A percentile compares a stretch with the other conserved stretches of the same genome.
Conservation (phyloP, 2,329 filamentous ascomycete genomes). For the Albifimbria verrucaria region DNA sequence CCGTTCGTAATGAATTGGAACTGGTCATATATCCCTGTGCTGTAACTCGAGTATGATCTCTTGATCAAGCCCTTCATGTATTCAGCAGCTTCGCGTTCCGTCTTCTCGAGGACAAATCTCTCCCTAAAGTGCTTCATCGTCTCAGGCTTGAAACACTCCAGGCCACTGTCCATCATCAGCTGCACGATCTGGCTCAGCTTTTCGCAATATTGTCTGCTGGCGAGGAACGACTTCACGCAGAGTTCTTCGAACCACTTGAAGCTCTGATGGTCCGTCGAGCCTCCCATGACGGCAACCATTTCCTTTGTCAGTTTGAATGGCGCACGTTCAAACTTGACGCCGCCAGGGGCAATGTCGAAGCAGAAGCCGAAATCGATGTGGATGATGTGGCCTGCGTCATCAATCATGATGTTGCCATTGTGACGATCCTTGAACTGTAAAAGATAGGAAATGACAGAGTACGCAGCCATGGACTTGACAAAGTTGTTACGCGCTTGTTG, state of each 20-base stretch:
- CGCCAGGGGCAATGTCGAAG: conserved; percentile 96
- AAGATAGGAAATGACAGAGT: conserved; percentile 93
- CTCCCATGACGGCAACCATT: conserved; percentile 99
- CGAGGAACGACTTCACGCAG: conserved; percentile 92
- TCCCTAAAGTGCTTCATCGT: conserved; percentile 90
- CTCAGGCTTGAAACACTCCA: conserved; percentile 97
- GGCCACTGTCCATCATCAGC: conserved; percentile 91
- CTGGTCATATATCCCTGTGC: conserved; percentile 93
- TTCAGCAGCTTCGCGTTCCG: conserved; percentile 87
- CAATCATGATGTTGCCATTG: conserved; percentile 99
- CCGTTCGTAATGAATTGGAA: conserved; percentile 97
- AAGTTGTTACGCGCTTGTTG: conserved; percentile 96
- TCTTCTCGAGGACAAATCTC: conserved; percentile 88
- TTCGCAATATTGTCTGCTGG: conserved; percentile 78
- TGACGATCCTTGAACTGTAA: conserved; percentile 99
- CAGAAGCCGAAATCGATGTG: conserved; percentile 99
- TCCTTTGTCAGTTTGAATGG: conserved; percentile 97
- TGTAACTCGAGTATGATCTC: conserved; percentile 87
- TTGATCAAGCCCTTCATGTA: conserved; percentile 87
- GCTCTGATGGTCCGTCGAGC: conserved; percentile 75
- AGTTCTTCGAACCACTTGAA: conserved; percentile 97
- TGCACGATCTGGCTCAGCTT: conserved; percentile 87
- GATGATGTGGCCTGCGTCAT: conserved; percentile 93
- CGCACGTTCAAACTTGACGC: conserved; percentile 94
- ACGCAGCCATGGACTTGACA: conserved; percentile 98